phyloP scores from a whole-genome alignment of 2,329 filamentous ascomycete species.

The Fusarium floridanum region DNA sequence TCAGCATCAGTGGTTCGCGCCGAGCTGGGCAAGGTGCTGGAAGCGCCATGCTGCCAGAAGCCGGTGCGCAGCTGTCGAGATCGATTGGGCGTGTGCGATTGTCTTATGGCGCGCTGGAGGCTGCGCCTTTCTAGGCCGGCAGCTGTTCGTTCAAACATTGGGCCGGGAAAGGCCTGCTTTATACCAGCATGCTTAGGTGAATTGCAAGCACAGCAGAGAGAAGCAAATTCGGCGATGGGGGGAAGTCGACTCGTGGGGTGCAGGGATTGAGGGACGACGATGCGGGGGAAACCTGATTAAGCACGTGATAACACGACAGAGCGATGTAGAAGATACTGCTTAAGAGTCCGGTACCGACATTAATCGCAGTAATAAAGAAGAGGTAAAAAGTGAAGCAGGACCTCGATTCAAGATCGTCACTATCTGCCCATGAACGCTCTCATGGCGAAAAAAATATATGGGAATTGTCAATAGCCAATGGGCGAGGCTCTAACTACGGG shows the following conservation, averaged over 20 bases:
- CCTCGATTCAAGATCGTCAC: constrained; percentile 16
- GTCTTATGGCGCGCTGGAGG: constrained; percentile 65
- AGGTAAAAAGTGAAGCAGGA: constrained; percentile 22
- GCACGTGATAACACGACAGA: neutral
- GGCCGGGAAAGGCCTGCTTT: constrained; percentile 35
- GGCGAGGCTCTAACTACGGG: neutral
- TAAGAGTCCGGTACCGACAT: neutral
- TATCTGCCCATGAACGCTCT: constrained; percentile 31
- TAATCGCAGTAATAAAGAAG: neutral
- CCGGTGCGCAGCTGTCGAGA: constrained; percentile 60
- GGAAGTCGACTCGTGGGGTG: neutral
- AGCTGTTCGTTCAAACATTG: constrained; percentile 71
- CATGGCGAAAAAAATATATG: constrained; percentile 10
- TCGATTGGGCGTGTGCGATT: constrained; percentile 55
- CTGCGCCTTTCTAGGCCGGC: constrained; percentile 68
- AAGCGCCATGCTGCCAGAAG: constrained; percentile 69
- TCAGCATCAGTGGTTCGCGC: constrained; percentile 42
- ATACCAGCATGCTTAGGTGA: constrained; percentile 45
- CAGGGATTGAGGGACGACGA: constrained; percentile 23
- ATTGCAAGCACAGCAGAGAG: constrained; percentile 6
- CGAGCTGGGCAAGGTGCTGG: constrained; percentile 57
- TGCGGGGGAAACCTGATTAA: neutral
- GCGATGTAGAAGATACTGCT: neutral
- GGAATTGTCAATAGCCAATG: constrained; percentile 23
- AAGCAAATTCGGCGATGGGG: constrained; percentile 3